Evolutionary conservation across 2,329 filamentous ascomycete species (phyloP).

Genomic region (Xylariaceae sp.): DNA sequence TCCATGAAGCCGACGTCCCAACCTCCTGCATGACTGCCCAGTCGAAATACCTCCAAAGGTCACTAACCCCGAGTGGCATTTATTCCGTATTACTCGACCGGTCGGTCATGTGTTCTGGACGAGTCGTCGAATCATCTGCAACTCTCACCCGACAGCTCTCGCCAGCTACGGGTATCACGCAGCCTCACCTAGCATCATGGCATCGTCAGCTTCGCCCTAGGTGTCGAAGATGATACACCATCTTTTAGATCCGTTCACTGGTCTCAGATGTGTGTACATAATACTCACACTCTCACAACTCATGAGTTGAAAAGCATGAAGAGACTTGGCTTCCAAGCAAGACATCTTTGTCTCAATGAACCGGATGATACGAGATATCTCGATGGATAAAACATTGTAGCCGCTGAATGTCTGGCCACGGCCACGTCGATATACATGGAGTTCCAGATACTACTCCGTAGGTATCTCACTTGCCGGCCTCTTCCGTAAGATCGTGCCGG

Average conservation of each 20-base stretch:
- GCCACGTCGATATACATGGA: too few species aligned
- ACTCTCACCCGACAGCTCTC: conserved; percentile 6
- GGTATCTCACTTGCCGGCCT: not conserved
- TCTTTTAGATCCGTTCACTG: too few species aligned
- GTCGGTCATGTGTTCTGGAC: conserved; percentile 10
- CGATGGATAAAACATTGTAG: not conserved
- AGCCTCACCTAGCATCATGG: conserved; percentile 6
- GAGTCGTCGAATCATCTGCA: not conserved
- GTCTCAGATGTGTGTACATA: too few species aligned
- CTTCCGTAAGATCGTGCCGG: too few species aligned
- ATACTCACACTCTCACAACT: too few species aligned
- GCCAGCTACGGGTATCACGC: conserved; percentile 4
- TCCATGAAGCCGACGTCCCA: not conserved
- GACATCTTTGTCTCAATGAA: not conserved
- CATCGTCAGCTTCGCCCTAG: not conserved
- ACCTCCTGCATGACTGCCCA: not conserved
- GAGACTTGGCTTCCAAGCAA: too few species aligned
- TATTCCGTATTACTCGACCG: not conserved
- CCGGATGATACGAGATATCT: not conserved
- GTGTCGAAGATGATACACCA: not conserved
- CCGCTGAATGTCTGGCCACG: not conserved
- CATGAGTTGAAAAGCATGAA: too few species aligned
- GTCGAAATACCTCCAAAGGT: not conserved
- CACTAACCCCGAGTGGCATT: too few species aligned
- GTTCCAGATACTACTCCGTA: not conserved